Evolutionary conservation across 257 asterid species (phyloP), one percentile per base, ranked within the genome.

Genomic region (Przewalskia tangutica): DNA sequence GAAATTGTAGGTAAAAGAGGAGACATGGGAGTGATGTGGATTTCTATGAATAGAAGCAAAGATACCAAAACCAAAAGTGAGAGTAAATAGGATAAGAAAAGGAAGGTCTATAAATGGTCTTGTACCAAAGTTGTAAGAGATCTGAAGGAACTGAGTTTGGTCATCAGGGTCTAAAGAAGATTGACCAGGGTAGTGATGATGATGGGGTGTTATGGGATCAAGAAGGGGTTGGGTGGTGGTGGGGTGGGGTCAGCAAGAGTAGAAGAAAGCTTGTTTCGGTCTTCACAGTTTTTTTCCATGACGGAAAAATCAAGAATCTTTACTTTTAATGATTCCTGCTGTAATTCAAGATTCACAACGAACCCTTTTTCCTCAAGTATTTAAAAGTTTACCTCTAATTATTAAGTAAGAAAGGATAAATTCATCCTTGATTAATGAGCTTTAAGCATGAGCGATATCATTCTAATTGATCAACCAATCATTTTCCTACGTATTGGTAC

Each of bases 91-190:
- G 70, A 93, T 32, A 20, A 94, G 93, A 54, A 91, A 92, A 18
- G 95, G 91, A 34, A 88, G 81, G 86, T 95, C 98, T 81, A 91
- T 94, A 82, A 90, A 65, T 1, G 90, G 34, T 10, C 99, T 96
- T 81, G 86, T 90, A 80, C 94, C 97, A 77, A 88, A 85, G 81
- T 91, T 95, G 92, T 91, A 95, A 36, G 99, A 92, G 93, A 95
- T 95, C 95, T 95, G 97, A 67, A 91, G 94, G 89, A 86, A 90
- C 64, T 90, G 96, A 36, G 94, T 42, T 55, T 86, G 94, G 87
- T 91, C 94, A 12, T 89, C 92, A 42, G 86, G 83, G 94, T 90
- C 76, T 79, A 78, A 85, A 86, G 87, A 68, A 88, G 84, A 27
- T 20, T 73, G 79, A 80, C 88, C 82, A 77, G 67, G 65, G 81